Conservation (phyloP, 1,139 yeast species). For the Candida mesenterica region DNA sequence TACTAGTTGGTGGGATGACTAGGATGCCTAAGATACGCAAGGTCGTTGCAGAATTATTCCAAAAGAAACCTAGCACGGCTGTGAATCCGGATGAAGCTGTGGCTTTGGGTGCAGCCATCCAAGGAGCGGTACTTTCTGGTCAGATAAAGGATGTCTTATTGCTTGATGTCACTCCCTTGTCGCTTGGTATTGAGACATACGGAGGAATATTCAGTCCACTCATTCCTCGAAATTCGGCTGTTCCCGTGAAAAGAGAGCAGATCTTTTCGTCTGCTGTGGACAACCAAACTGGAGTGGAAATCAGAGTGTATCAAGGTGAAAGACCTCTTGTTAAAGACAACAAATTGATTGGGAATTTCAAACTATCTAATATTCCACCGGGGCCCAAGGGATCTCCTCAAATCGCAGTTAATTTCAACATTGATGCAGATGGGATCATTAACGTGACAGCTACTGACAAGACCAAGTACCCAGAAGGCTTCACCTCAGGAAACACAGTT, state of each 20-base stretch:
- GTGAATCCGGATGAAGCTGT: conserved; percentile 87
- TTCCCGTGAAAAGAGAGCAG: conserved; percentile 71
- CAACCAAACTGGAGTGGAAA: conserved; percentile 78
- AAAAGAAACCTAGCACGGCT: conserved; percentile 57
- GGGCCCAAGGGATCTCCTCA: conserved; percentile 79
- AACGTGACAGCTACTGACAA: conserved; percentile 71
- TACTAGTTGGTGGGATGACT: conserved; percentile 83
- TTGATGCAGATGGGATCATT: conserved; percentile 81
- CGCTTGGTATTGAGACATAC: conserved; percentile 77
- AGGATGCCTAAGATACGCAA: conserved; percentile 74
- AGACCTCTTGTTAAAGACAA: conserved; percentile 71
- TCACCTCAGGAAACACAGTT: conserved; percentile 36
- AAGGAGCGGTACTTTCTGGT: conserved; percentile 75
- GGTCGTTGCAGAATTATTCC: conserved; percentile 56
- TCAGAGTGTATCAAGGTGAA: conserved; percentile 78
- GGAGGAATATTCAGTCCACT: conserved; percentile 80
- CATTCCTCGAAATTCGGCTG: conserved; percentile 72
- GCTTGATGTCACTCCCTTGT: conserved; percentile 75
- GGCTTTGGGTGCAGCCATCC: conserved; percentile 82
- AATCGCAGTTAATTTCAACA: conserved; percentile 68
- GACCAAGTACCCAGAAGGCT: conserved; percentile 46
- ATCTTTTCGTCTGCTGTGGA: conserved; percentile 82
- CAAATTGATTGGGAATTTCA: conserved; percentile 69
- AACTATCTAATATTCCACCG: conserved; percentile 63
- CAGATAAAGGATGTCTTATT: conserved; percentile 68